Percentiles rank a stretch among this genome's conserved stretches.
phyloP scores from a whole-genome alignment of 352 stramenopile species.

The Pythium rhizo-oryzae region DNA sequence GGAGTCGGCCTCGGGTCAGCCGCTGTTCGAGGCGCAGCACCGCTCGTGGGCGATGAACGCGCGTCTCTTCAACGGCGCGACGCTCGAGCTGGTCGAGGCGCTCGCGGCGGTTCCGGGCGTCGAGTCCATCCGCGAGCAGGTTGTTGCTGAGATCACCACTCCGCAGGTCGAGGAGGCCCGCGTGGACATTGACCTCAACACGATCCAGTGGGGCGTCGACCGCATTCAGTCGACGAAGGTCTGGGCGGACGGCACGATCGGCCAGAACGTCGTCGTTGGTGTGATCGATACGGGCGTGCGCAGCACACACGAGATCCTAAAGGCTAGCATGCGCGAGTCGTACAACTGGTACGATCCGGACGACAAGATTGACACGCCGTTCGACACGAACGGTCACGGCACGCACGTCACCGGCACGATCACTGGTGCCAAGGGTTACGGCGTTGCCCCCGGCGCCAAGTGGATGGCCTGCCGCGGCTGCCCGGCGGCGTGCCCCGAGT shows the following conservation, averaged over 20 bases:
- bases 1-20: not conserved
- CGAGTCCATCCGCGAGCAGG: slow-evolving; percentile 26
- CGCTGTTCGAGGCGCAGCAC: slow-evolving; percentile 9
- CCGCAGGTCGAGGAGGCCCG: not conserved
- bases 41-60: slow-evolving; percentile 29
- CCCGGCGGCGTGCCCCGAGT: slow-evolving; percentile 16
- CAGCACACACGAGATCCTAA: slow-evolving; percentile 29
- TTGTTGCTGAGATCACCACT: not conserved
- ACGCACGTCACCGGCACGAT: slow-evolving; percentile 42
- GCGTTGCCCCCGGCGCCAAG: slow-evolving; percentile 30
- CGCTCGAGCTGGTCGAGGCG: slow-evolving; percentile 26
- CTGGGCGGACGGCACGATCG: slow-evolving; percentile 29
- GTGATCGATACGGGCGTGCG: slow-evolving; percentile 40
- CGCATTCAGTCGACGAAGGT: slow-evolving; percentile 26
- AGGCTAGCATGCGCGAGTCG: slow-evolving; percentile 12
- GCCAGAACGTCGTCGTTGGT: slow-evolving; percentile 27
- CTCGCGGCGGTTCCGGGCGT: slow-evolving; percentile 22
- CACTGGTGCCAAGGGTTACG: slow-evolving; percentile 30
- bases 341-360: slow-evolving; percentile 38
- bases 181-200: slow-evolving; percentile 2
- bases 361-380: slow-evolving; percentile 22
- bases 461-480: slow-evolving; percentile 38
- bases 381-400: slow-evolving; percentile 34
- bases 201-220: slow-evolving; percentile 31
- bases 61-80: slow-evolving; percentile 20